Evolutionary conservation across 805 yeast genomes (phyloP).

Genomic region (Metschnikowia matae): DNA sequence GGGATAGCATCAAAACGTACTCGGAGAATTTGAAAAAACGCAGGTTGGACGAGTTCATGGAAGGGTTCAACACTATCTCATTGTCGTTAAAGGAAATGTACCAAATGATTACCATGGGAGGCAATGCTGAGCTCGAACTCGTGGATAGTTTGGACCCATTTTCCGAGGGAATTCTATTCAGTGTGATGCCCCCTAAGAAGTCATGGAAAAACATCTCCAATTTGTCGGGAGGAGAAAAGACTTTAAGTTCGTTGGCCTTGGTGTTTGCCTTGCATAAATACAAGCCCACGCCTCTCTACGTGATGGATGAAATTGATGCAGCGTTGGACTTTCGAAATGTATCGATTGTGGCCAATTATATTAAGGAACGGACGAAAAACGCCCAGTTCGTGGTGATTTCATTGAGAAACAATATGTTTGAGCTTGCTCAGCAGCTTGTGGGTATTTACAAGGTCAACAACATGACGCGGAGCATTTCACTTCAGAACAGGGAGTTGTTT

Average conservation of each 20-base stretch:
- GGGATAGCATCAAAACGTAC: constrained; percentile 59
- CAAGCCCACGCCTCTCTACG: constrained; percentile 95
- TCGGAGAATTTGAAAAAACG: constrained; percentile 69
- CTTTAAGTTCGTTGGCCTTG: constrained; percentile 87
- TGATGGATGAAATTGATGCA: constrained; percentile 99
- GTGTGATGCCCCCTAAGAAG: constrained; percentile 99
- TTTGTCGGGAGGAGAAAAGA: constrained; percentile 96
- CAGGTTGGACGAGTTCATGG: constrained; percentile 86
- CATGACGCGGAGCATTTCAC: constrained; percentile 80
- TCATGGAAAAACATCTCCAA: constrained; percentile 96
- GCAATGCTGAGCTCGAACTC: constrained; percentile 94
- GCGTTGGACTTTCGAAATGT: constrained; percentile 97
- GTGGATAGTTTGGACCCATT: constrained; percentile 98
- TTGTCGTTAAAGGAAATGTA: constrained; percentile 92
- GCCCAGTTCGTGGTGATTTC: constrained; percentile 97
- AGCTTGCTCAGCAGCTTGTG: constrained; percentile 86
- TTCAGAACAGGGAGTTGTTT: constrained; percentile 58
- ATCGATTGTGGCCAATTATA: constrained; percentile 94
- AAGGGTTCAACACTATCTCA: constrained; percentile 84
- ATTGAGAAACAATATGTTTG: constrained; percentile 95
- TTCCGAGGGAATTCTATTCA: constrained; percentile 91
- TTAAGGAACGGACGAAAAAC: constrained; percentile 90
- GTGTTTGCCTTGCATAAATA: constrained; percentile 95
- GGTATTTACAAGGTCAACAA: constrained; percentile 93
- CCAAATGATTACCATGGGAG: constrained; percentile 98